Conservation (phyloP, 441 rosid genomes). For the Macaranga tanarius region DNA sequence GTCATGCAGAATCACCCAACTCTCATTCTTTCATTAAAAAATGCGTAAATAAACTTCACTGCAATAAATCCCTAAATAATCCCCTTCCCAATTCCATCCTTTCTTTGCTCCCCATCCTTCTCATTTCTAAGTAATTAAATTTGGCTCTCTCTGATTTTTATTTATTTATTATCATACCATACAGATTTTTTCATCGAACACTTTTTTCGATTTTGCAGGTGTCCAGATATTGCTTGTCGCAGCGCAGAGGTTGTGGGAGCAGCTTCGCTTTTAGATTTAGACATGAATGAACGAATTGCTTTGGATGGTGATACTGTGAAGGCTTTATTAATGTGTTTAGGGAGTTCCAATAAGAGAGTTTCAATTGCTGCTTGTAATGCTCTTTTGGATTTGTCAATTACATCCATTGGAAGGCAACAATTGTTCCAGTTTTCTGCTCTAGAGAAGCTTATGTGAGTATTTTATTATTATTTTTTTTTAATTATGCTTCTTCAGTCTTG, state of each 20-base stretch:
- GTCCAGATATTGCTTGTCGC: constrained; percentile 30
- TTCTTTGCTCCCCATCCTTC: constrained; percentile 45
- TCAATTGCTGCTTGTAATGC: constrained; percentile 45
- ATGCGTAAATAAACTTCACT: constrained; percentile 32
- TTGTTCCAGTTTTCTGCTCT: constrained; percentile 44
- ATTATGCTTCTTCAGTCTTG: background rate
- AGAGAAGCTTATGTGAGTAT: constrained; percentile 47
- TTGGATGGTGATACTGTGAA: constrained; percentile 41
- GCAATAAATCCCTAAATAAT: background rate
- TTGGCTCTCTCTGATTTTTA: background rate
- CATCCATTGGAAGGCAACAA: constrained; percentile 40
- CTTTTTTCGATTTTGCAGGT: constrained; percentile 20
- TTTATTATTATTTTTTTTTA: background rate
- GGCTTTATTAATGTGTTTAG: constrained; percentile 34
- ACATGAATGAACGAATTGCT: constrained; percentile 42
- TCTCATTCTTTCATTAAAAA: constrained; percentile 24
- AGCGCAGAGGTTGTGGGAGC: constrained; percentile 45
- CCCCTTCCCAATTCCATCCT: constrained; percentile 33
- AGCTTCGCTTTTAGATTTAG: constrained; percentile 40
- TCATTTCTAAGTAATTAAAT: constrained; percentile 33
- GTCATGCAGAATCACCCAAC: background rate
- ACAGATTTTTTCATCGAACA: background rate
- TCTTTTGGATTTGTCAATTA: constrained; percentile 51
- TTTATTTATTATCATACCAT: no score
- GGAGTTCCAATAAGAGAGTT: constrained; percentile 27